These are phyloP conservation scores for Dactylellina parvicollis DNA, from an alignment of 2,329 filamentous ascomycete species.

Conservation along the genomic window DNA sequence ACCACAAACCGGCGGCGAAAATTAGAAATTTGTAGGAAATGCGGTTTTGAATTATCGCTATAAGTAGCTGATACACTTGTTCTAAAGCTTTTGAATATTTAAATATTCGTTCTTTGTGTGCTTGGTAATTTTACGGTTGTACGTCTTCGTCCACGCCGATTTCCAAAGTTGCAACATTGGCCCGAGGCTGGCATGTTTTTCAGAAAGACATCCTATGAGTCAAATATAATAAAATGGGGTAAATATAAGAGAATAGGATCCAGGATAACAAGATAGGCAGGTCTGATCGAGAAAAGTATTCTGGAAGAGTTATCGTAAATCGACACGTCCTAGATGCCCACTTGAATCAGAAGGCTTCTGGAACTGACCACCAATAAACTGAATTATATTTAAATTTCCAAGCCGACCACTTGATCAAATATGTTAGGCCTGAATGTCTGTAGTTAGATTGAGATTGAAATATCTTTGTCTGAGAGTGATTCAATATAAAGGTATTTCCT, in stretches of 20 bases:
- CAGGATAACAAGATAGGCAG: conserved; percentile 2
- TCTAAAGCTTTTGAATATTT: background rate
- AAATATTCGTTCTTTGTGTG: background rate
- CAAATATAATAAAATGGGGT: too few species aligned
- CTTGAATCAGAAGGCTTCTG: too few species aligned
- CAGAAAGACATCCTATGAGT: background rate
- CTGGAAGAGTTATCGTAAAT: too few species aligned
- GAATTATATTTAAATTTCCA: too few species aligned
- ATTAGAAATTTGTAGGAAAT: background rate
- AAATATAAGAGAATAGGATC: background rate
- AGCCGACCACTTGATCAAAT: too few species aligned
- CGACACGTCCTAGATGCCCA: too few species aligned
- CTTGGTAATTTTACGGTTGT: background rate
- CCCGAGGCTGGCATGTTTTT: background rate
- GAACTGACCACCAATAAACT: too few species aligned
- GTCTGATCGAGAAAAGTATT: too few species aligned
- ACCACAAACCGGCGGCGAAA: background rate
- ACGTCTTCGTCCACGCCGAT: background rate
- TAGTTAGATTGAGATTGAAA: too few species aligned
- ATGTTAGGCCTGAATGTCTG: too few species aligned
- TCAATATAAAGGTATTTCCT: too few species aligned
- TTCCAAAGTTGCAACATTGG: background rate
- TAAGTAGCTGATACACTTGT: background rate
- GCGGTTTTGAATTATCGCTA: background rate
- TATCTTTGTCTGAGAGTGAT: too few species aligned